A percentile compares a stretch with the other conserved stretches of the same genome.
These are phyloP conservation scores for Metschnikowia proteae DNA, from an alignment of 805 yeast genomes.

Conservation along the genomic window DNA sequence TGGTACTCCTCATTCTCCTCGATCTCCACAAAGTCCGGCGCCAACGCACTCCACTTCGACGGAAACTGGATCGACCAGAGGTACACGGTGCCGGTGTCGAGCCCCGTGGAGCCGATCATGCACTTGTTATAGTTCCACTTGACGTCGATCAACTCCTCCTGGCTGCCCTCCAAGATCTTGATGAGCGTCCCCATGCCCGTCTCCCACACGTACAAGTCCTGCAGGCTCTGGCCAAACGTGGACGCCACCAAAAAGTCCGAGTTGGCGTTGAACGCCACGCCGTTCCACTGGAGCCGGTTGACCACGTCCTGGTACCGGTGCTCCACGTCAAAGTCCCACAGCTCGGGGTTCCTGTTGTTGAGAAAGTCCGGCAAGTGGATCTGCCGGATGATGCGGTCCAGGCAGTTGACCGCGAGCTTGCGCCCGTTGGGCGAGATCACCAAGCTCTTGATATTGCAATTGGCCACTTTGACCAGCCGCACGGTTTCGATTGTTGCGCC, in stretches of 20 bases:
- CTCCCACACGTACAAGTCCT: constrained; percentile 91
- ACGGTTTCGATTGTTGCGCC: constrained; percentile 32
- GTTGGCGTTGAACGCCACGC: constrained; percentile 67
- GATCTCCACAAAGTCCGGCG: constrained; percentile 93
- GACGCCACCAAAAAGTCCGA: constrained; percentile 86
- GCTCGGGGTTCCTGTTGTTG: constrained; percentile 26
- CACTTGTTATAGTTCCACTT: constrained; percentile 82
- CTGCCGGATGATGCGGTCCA: constrained; percentile 74
- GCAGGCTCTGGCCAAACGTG: constrained; percentile 77
- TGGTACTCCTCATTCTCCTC: constrained; percentile 87
- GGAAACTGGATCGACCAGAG: constrained; percentile 80
- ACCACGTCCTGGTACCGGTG: constrained; percentile 89
- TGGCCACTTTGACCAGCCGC: constrained; percentile 54
- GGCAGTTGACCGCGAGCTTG: constrained; percentile 67
- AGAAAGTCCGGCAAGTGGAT: constrained; percentile 44
- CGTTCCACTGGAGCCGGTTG: constrained; percentile 84
- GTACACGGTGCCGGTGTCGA: constrained; percentile 79
- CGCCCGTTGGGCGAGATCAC: constrained; percentile 55
- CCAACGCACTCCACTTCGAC: constrained; percentile 94
- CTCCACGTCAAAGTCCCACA: constrained; percentile 59
- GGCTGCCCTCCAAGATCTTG: constrained; percentile 85
- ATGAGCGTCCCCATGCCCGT: constrained; percentile 82
- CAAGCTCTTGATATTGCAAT: constrained; percentile 67
- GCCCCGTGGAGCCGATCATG: constrained; percentile 74
- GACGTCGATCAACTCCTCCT: constrained; percentile 80